Evolutionary conservation across 1,284 basidiomycete species (phyloP).

Genomic region (Mycena citricolor): DNA sequence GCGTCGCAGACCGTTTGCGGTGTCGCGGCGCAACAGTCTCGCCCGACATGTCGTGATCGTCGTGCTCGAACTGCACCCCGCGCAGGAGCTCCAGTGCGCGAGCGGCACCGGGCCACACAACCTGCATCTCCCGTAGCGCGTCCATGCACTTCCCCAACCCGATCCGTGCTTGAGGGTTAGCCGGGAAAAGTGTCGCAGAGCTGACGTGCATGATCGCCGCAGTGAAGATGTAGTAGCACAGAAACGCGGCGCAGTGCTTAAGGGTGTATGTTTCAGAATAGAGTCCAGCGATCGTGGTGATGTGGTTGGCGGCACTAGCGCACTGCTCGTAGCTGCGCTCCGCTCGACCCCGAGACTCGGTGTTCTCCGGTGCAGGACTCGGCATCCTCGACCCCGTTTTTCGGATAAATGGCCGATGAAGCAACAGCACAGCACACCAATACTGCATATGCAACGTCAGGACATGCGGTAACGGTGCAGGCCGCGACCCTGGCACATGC

Average conservation of each 20-base stretch:
- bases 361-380: constrained; percentile 36
- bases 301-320: constrained; percentile 76
- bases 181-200: constrained; percentile 3
- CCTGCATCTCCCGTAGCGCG: constrained; percentile 65
- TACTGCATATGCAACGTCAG: constrained; percentile 84
- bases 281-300: constrained; percentile 66
- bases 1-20: constrained; percentile 42
- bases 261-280: constrained; percentile 68
- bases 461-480: constrained; percentile 59
- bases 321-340: constrained; percentile 70
- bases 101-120: constrained; percentile 75
- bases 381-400: too few relatives aligned
- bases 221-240: constrained; percentile 81
- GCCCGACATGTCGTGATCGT: too few relatives aligned
- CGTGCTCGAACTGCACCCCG: constrained; percentile 55
- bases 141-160: constrained; percentile 71
- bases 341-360: constrained; percentile 51
- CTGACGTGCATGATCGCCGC: constrained; percentile 83
- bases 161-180: constrained; percentile 65
- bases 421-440: constrained; percentile 76
- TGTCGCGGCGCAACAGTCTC: constrained; percentile 19
- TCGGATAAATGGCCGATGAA: constrained; percentile 70
- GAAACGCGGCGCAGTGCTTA: constrained; percentile 66
- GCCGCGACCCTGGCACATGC: constrained; percentile 50
- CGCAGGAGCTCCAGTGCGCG: constrained; percentile 73